Conservation (phyloP, 192 early-diverging fungal genomes). For the Podila epicladia region DNA sequence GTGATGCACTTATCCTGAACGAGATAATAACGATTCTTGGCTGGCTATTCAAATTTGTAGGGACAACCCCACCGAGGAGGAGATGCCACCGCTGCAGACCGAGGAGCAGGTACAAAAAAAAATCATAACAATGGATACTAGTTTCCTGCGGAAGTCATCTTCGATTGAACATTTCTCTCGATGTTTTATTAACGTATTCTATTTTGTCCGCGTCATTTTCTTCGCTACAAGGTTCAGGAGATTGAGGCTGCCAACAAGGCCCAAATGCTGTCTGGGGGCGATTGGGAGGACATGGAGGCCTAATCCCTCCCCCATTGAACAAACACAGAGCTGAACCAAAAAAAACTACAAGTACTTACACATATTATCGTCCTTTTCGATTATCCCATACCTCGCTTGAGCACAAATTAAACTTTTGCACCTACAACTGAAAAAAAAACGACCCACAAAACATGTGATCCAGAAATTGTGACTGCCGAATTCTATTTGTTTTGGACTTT, state of each 20-base stretch:
- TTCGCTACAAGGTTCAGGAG: slow-evolving; percentile 10
- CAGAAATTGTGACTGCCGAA: too few relatives aligned
- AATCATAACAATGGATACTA: too few relatives aligned
- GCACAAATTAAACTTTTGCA: too few relatives aligned
- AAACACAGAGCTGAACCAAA: too few relatives aligned
- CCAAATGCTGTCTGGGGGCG: slow-evolving; percentile 21
- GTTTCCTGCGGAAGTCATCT: background rate
- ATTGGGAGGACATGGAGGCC: slow-evolving; percentile 45
- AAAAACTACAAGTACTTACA: too few relatives aligned
- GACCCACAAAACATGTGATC: too few relatives aligned
- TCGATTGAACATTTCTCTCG: background rate
- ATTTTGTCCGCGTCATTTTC: background rate
- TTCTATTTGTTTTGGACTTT: too few relatives aligned
- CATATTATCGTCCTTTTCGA: too few relatives aligned
- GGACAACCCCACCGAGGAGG: slow-evolving; percentile 47
- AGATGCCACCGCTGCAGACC: slow-evolving; percentile 44
- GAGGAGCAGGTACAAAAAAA: slow-evolving; percentile 27
- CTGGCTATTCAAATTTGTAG: slow-evolving; percentile 3
- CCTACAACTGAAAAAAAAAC: too few relatives aligned
- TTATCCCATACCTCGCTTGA: too few relatives aligned
- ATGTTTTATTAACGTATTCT: background rate
- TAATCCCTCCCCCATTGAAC: background rate
- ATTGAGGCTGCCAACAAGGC: slow-evolving; percentile 42
- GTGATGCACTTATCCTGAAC: background rate
- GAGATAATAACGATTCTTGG: background rate